Percentiles rank a stretch among this genome's conserved stretches.
phyloP scores from a whole-genome alignment of 1,284 basidiomycete genomes.

The Veloporphyrellus conicus region DNA sequence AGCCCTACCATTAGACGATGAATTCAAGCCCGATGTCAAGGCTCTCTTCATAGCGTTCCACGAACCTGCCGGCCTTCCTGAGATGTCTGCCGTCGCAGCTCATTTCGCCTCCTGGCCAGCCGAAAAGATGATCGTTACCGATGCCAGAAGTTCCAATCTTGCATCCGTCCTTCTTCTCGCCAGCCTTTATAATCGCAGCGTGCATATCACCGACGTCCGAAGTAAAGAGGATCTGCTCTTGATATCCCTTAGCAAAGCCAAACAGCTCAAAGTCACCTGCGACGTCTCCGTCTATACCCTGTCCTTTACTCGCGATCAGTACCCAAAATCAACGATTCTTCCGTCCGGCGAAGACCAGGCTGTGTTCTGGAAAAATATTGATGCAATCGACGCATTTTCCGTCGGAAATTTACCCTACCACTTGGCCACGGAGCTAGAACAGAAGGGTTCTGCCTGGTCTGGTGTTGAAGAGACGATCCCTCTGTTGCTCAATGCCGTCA shows the following conservation, averaged over 20 bases:
- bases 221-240: conserved; percentile 85
- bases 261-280: conserved; percentile 91
- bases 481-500: conserved; percentile 83
- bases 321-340: conserved; percentile 62
- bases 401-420: conserved; percentile 82
- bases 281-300: conserved; percentile 92
- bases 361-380: conserved; percentile 84
- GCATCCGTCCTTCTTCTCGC: conserved; percentile 92
- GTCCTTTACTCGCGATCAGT: conserved; percentile 83
- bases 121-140: conserved; percentile 91
- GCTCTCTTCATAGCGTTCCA: conserved; percentile 83
- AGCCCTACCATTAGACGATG: conserved; percentile 64
- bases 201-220: conserved; percentile 94
- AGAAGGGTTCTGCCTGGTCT: conserved; percentile 65
- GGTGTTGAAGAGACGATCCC: conserved; percentile 89
- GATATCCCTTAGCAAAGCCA: conserved; percentile 93
- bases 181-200: conserved; percentile 83
- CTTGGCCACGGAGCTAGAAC: conserved; percentile 65
- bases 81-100: conserved; percentile 66
- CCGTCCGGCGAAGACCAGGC: conserved; percentile 79
- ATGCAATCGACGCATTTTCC: conserved; percentile 88
- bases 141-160: conserved; percentile 88
- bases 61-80: conserved; percentile 44
- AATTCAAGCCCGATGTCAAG: conserved; percentile 74
- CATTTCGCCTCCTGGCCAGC: conserved; percentile 90